Evolutionary conservation across 371 early-diverging fungal species (phyloP).

Genomic region (Mucor circinelloides): DNA sequence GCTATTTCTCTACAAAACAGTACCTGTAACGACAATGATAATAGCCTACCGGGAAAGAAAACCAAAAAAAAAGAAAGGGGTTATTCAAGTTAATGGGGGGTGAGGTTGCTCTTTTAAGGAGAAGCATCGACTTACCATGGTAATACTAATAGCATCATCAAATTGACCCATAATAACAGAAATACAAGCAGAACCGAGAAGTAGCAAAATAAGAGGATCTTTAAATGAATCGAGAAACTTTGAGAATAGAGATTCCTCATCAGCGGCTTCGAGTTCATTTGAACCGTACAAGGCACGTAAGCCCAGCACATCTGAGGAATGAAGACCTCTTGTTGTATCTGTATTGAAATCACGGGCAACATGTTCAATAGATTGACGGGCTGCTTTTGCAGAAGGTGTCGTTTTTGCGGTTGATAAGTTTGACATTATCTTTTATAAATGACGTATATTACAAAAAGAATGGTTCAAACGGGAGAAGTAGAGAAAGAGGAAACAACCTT

Average conservation of each 20-base stretch:
- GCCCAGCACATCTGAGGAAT: constrained; percentile 47
- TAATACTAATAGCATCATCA: constrained; percentile 94
- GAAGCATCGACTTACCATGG: constrained; percentile 64
- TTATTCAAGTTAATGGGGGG: background rate
- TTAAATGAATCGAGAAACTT: constrained; percentile 48
- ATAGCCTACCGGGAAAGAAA: constrained; percentile 71
- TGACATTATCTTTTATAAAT: constrained; percentile 2
- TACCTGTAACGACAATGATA: constrained; percentile 86
- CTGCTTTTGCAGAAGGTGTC: constrained; percentile 60
- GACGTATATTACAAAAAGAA: background rate
- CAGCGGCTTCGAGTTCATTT: constrained; percentile 51
- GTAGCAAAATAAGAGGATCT: constrained; percentile 81
- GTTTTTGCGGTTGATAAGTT: constrained; percentile 17
- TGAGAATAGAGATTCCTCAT: constrained; percentile 46
- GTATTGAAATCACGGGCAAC: constrained; percentile 59
- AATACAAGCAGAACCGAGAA: constrained; percentile 86
- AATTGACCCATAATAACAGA: constrained; percentile 85
- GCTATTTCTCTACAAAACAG: background rate
- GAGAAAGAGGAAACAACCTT: background rate
- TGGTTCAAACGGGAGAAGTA: background rate
- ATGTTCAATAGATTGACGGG: constrained; percentile 59
- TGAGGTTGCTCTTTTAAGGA: background rate
- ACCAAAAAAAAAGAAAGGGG: background rate
- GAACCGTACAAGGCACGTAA: constrained; percentile 65
- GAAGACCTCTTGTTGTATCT: constrained; percentile 52